These are phyloP conservation scores for Zychaea mexicana DNA, from an alignment of 371 early-diverging fungal species.

Conservation along the genomic window DNA sequence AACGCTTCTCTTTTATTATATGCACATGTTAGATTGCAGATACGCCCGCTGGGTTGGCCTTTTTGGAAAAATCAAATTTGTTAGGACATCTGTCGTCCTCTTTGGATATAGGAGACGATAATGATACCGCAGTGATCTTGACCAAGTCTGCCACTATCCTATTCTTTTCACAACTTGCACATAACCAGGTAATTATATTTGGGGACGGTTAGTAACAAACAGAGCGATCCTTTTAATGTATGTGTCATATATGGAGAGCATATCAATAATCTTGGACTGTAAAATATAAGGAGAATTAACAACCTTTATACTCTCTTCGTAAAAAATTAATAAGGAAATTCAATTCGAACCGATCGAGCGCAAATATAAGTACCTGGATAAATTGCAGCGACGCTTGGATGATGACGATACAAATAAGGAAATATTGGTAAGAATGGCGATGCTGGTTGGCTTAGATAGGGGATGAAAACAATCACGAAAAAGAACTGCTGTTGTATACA, in stretches of 20 bases:
- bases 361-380: conserved; percentile 30
- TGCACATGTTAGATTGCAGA: conserved; percentile 28
- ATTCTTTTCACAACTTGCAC: conserved; percentile 45
- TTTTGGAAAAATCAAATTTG: conserved; percentile 38
- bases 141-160: conserved; percentile 43
- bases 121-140: conserved; percentile 33
- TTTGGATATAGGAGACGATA: conserved; percentile 27
- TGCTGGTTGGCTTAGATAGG: no score
- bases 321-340: conserved; percentile 24
- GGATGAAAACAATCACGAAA: no score
- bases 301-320: background rate
- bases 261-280: no score
- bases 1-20: background rate
- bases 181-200: conserved; percentile 18
- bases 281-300: no score
- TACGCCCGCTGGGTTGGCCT: conserved; percentile 28
- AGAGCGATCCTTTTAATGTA: background rate
- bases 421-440: conserved; percentile 34
- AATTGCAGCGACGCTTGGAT: conserved; percentile 26
- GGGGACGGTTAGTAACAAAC: background rate
- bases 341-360: conserved; percentile 27
- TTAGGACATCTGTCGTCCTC: conserved; percentile 28
- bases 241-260: no score
- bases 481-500: no score
- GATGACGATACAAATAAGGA: conserved; percentile 25